Conservation (phyloP, 169 alveolate genomes). For the Theileria sp. region DNA sequence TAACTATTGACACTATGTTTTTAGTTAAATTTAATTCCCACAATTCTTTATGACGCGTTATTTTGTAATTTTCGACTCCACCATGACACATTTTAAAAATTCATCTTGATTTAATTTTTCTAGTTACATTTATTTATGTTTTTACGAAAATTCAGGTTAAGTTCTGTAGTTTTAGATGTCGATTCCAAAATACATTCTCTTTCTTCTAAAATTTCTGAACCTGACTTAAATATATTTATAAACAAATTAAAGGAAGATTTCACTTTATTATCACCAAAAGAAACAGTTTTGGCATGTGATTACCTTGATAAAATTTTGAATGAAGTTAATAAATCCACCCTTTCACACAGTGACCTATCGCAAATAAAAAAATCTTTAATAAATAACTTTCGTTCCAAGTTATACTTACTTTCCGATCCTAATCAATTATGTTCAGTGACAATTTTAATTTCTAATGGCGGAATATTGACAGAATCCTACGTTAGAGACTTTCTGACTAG, state of each 20-base stretch:
- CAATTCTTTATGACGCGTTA: not conserved
- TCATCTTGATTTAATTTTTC: not conserved
- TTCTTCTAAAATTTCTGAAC: not conserved
- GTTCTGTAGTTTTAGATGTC: not conserved
- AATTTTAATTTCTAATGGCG: not conserved
- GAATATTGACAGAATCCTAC: slow-evolving; percentile 14
- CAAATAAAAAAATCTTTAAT: slow-evolving; percentile 1
- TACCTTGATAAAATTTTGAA: not conserved
- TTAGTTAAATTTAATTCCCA: slow-evolving; percentile 1
- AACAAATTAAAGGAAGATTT: slow-evolving; percentile 6
- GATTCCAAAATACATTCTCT: slow-evolving; percentile 6
- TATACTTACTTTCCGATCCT: slow-evolving; percentile 51
- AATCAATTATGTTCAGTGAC: slow-evolving; percentile 34
- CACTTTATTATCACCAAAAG: slow-evolving; percentile 31
- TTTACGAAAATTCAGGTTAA: not conserved
- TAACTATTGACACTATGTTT: not conserved
- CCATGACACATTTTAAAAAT: not conserved
- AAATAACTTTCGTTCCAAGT: slow-evolving; percentile 37
- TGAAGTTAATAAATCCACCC: not conserved
- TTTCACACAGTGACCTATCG: not conserved
- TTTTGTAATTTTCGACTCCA: not conserved
- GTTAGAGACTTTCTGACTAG: slow-evolving; percentile 41
- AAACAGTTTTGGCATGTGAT: slow-evolving; percentile 31
- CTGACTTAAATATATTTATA: not conserved
- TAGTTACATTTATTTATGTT: not conserved